These are phyloP conservation scores for Murraya koenigii DNA, from an alignment of 345 rosid species.

Conservation along the genomic window DNA sequence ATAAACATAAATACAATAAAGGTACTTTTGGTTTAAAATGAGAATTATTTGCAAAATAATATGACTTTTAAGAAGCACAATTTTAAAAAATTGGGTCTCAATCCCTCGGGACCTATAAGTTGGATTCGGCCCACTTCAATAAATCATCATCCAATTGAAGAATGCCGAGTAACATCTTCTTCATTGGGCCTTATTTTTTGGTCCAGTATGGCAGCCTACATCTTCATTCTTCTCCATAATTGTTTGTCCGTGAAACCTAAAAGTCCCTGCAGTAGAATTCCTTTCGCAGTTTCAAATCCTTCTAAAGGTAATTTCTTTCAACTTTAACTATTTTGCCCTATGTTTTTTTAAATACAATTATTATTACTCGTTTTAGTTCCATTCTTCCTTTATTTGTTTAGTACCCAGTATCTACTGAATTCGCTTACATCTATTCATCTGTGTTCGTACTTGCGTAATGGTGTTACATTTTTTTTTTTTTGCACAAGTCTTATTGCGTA, in stretches of 20 bases:
- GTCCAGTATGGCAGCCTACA: too few species aligned
- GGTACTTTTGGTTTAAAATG: too few species aligned
- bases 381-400: too few species aligned
- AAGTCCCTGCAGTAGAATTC: background rate
- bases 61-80: too few species aligned
- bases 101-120: too few species aligned
- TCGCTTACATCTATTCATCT: background rate
- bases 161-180: fast-evolving
- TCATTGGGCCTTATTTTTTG: too few species aligned
- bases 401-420: background rate
- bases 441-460: background rate
- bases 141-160: too few species aligned
- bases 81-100: too few species aligned
- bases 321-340: background rate
- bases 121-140: too few species aligned
- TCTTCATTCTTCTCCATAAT: background rate
- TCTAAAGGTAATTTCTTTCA: background rate
- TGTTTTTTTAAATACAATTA: background rate
- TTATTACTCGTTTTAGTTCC: background rate
- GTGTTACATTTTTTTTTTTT: background rate
- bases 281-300: background rate
- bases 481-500: background rate
- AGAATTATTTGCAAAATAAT: too few species aligned
- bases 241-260: background rate
- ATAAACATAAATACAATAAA: too few species aligned